A percentile compares a stretch with the other conserved stretches of the same genome.
Evolutionary conservation across 2,329 filamentous ascomycete genomes (phyloP).

Genomic region (Fusarium papillatum): DNA sequence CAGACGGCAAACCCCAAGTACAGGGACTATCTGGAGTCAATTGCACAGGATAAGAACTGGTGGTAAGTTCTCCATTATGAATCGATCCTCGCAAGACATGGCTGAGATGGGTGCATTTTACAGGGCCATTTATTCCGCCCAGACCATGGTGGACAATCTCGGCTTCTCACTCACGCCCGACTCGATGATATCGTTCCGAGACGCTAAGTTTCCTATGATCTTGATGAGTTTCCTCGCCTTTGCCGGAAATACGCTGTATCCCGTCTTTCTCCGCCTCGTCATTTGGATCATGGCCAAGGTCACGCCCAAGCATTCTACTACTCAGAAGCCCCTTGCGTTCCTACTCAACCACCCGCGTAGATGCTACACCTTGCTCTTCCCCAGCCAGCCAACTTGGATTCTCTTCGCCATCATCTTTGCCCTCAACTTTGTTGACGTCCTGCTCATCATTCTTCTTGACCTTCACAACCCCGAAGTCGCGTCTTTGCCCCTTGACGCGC

Average conservation of each 20-base stretch:
- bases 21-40: constrained; percentile 50
- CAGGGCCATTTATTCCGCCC: constrained; percentile 62
- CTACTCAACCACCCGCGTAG: constrained; percentile 72
- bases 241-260: constrained; percentile 68
- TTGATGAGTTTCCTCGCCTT: constrained; percentile 63
- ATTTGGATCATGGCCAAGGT: constrained; percentile 68
- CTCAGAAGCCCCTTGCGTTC: constrained; percentile 63
- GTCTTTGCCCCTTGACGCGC: constrained; percentile 58
- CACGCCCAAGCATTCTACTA: constrained; percentile 51
- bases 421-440: constrained; percentile 66
- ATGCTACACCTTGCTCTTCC: constrained; percentile 74
- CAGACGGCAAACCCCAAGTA: constrained; percentile 55
- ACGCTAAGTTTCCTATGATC: constrained; percentile 57
- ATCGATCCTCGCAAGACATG: neutral
- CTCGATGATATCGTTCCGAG: constrained; percentile 63
- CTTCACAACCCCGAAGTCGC: constrained; percentile 60
- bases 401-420: constrained; percentile 62
- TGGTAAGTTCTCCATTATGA: constrained; percentile 52
- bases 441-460: constrained; percentile 65
- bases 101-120: too few relatives aligned
- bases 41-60: constrained; percentile 58
- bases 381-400: constrained; percentile 70
- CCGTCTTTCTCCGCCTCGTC: constrained; percentile 67
- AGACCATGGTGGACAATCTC: constrained; percentile 65
- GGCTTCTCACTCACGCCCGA: constrained; percentile 67